Evolutionary conservation across 106 monocot genomes (phyloP).

Genomic region (Triglochin maritima): DNA sequence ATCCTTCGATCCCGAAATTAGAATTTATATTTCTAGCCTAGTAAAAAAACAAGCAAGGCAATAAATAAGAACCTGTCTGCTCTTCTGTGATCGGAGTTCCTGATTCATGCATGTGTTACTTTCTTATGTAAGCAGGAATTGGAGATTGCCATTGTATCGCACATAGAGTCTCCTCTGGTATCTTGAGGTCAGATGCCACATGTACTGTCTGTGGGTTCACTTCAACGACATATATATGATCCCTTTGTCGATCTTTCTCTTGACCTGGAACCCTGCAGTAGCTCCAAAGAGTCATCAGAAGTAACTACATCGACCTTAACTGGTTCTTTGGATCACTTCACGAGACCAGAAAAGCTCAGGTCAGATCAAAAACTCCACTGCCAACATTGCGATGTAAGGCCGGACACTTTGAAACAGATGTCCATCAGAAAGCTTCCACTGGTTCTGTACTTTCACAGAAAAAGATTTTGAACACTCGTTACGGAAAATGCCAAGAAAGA

Average conservation of each 20-base stretch:
- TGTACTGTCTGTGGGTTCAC: conserved; percentile 56
- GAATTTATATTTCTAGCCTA: too few species aligned
- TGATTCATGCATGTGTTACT: too few species aligned
- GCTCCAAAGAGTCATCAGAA: not conserved
- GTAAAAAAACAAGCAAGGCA: too few species aligned
- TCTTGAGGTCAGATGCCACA: conserved; percentile 49
- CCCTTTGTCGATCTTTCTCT: conserved; percentile 61
- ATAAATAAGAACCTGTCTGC: too few species aligned
- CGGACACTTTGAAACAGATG: conserved; percentile 57
- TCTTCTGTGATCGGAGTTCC: too few species aligned
- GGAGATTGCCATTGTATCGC: conserved; percentile 66
- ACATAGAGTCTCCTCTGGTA: conserved; percentile 52
- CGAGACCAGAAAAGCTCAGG: conserved; percentile 52
- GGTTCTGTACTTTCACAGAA: too few species aligned
- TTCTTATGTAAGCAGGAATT: conserved; percentile 17
- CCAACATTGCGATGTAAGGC: conserved; percentile 35
- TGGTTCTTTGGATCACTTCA: conserved; percentile 51
- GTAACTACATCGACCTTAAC: conserved; percentile 27
- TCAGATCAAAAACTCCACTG: conserved; percentile 55
- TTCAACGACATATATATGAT: conserved; percentile 60
- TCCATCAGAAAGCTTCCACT: conserved; percentile 16
- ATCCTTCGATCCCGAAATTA: too few species aligned
- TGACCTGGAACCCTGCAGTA: conserved; percentile 24
- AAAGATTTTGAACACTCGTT: too few species aligned
- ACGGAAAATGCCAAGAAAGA: too few species aligned